Conservation (phyloP, 768 basidiomycete species). For the Russula lepida region DNA sequence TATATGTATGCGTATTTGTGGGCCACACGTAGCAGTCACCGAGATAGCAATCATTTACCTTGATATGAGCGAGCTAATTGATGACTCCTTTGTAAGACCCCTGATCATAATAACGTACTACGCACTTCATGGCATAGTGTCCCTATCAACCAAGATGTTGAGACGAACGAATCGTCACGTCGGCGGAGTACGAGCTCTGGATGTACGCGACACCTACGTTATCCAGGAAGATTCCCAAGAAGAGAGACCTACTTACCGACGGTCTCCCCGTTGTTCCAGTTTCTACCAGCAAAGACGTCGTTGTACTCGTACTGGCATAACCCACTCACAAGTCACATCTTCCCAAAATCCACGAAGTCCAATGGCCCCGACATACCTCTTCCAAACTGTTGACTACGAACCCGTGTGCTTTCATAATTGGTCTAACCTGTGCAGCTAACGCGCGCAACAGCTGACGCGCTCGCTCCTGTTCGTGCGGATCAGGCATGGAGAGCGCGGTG, state of each 20-base stretch:
- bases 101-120: not conserved
- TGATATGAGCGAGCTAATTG: conserved; percentile 69
- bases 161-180: conserved; percentile 49
- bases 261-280: conserved; percentile 80
- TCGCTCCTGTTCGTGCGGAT: conserved; percentile 44
- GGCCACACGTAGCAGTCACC: not conserved
- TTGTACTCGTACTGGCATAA: conserved; percentile 64
- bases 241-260: conserved; percentile 40
- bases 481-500: conserved; percentile 39
- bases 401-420: conserved; percentile 74
- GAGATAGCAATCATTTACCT: conserved; percentile 36
- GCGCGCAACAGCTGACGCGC: conserved; percentile 67
- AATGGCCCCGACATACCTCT: conserved; percentile 45
- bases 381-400: conserved; percentile 72
- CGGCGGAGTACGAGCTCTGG: conserved; percentile 69
- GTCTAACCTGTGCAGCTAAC: conserved; percentile 74
- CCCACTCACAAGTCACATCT: not conserved
- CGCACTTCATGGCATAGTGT: conserved; percentile 78
- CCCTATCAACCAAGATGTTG: conserved; percentile 62
- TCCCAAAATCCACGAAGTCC: not conserved
- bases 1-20: conserved; percentile 31
- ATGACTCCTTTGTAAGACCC: not conserved
- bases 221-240: conserved; percentile 5
- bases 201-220: not conserved
- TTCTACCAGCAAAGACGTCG: conserved; percentile 68